A percentile compares a stretch with the other conserved stretches of the same genome.
phyloP scores from a whole-genome alignment of 2,329 filamentous ascomycete genomes.

The Colletotrichum tropicale region DNA sequence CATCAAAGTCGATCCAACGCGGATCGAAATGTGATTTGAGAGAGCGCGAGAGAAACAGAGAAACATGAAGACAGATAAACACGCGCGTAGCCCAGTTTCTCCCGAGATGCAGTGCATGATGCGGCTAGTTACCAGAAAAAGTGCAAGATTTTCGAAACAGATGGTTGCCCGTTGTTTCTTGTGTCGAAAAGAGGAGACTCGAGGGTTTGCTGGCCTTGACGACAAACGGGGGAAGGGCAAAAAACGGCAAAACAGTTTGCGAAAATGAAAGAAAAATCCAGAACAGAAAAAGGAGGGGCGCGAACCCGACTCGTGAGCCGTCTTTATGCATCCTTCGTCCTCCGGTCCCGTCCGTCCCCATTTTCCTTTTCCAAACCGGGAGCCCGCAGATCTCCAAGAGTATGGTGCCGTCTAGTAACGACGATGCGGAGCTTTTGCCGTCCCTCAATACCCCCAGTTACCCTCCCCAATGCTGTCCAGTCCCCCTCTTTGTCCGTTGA shows the following conservation, averaged over 20 bases:
- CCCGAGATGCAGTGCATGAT: conserved; percentile 14
- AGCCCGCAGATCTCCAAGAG: background rate
- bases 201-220: background rate
- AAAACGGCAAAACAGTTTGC: background rate
- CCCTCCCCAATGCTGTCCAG: background rate
- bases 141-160: background rate
- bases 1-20: background rate
- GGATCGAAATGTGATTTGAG: background rate
- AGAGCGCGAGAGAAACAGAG: background rate
- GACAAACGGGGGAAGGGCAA: background rate
- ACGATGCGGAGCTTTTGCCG: background rate
- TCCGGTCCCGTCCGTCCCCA: background rate
- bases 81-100: background rate
- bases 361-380: background rate
- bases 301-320: background rate
- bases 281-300: background rate
- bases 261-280: background rate
- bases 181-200: background rate
- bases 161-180: background rate
- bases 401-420: conserved; percentile 17
- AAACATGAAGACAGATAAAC: background rate
- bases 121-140: background rate
- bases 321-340: background rate
- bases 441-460: background rate
- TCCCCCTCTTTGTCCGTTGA: background rate